These are phyloP conservation scores for Aspergillus sp. DNA, from an alignment of 2,329 filamentous ascomycete species.

Conservation along the genomic window DNA sequence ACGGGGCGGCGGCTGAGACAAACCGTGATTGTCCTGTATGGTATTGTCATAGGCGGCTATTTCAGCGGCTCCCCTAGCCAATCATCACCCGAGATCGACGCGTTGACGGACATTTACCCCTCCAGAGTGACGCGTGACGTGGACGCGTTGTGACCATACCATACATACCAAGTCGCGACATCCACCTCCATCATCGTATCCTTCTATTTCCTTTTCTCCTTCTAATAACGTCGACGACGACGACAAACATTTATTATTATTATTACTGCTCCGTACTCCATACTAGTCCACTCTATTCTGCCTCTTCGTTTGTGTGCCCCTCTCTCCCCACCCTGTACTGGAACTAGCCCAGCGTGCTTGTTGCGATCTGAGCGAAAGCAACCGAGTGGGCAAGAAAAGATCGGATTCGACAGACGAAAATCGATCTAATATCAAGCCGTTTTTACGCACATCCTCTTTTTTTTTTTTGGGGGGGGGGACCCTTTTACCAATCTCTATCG, in stretches of 20 bases:
- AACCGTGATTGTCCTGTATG: neutral
- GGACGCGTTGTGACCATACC: constrained; percentile 23
- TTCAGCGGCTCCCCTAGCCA: neutral
- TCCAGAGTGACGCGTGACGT: constrained; percentile 4
- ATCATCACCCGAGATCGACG: neutral
- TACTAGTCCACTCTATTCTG: no score
- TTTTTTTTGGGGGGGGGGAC: no score
- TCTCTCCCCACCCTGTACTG: constrained; percentile 9
- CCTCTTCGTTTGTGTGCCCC: no score
- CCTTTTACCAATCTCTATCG: neutral
- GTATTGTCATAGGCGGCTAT: neutral
- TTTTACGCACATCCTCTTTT: constrained; percentile 1
- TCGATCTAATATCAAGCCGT: neutral
- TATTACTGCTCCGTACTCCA: no score
- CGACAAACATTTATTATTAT: neutral
- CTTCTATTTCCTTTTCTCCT: constrained; percentile 8
- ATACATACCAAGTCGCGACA: constrained; percentile 12
- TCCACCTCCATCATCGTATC: constrained; percentile 15
- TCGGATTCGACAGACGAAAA: neutral
- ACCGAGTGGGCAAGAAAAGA: neutral
- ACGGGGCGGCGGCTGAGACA: neutral
- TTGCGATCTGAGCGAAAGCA: neutral
- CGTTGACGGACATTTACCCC: neutral
- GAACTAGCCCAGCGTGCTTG: constrained; percentile 2
- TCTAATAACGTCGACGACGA: neutral